phyloP scores from a whole-genome alignment of 768 basidiomycete species.

The Hirschioporus abietinus region DNA sequence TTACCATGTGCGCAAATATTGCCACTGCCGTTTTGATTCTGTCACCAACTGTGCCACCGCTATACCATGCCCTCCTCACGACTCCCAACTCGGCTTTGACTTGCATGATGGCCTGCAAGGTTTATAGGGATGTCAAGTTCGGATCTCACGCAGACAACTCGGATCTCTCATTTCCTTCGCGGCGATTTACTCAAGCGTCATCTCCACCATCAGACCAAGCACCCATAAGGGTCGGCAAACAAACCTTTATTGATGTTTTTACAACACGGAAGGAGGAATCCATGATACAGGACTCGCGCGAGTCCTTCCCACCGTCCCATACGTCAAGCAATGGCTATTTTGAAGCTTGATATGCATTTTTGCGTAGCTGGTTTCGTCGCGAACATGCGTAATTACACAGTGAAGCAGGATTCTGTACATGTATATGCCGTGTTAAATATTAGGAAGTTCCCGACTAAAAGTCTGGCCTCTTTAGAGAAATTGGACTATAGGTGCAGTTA shows the following conservation, averaged over 20 bases:
- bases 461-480: too few species aligned
- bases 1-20: neutral
- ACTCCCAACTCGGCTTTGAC: slow-evolving; percentile 23
- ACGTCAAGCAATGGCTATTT: neutral
- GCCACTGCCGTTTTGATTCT: neutral
- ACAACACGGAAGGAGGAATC: neutral
- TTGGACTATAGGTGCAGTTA: too few species aligned
- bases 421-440: too few species aligned
- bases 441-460: too few species aligned
- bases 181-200: neutral
- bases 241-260: neutral
- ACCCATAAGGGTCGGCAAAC: neutral
- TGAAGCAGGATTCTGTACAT: too few species aligned
- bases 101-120: slow-evolving; percentile 29
- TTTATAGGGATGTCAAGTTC: slow-evolving; percentile 27
- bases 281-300: neutral
- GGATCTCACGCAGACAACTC: slow-evolving; percentile 5
- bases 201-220: neutral
- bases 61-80: slow-evolving; percentile 24
- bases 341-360: neutral
- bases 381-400: too few species aligned
- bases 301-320: neutral
- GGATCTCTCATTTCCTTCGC: neutral
- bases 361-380: too few species aligned
- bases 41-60: slow-evolving; percentile 13